Evolutionary conservation across 2,329 filamentous ascomycete species (phyloP).

Genomic region (Xylariaceae sp.): DNA sequence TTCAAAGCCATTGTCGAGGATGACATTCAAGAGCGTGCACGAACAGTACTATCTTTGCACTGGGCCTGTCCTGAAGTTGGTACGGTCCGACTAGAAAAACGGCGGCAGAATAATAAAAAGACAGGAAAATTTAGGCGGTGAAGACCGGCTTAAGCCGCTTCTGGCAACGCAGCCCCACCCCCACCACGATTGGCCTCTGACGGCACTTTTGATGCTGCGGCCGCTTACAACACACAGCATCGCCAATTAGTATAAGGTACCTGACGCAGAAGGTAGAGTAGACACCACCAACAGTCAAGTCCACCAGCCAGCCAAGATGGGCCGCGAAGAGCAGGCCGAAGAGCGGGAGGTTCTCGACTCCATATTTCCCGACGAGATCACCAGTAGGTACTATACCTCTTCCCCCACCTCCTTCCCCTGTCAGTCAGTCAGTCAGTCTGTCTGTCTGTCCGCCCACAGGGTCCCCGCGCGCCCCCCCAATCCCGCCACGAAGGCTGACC

Average conservation of each 20-base stretch:
- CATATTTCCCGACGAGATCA: constrained; percentile 97
- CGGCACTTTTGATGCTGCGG: no score
- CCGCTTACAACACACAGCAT: no score
- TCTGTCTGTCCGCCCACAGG: background rate
- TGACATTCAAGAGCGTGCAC: no score
- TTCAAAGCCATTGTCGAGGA: constrained; percentile 40
- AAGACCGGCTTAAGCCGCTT: constrained; percentile 6
- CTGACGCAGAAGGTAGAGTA: no score
- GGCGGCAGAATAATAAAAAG: constrained; percentile 17
- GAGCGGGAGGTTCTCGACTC: constrained; percentile 97
- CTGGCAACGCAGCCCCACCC: constrained; percentile 9
- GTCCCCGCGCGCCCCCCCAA: background rate
- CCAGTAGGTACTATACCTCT: constrained; percentile 45
- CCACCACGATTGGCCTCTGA: constrained; percentile 2
- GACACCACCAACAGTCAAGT: no score
- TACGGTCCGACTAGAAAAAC: no score
- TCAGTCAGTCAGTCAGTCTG: no score
- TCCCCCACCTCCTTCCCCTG: background rate
- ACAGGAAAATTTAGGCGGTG: constrained; percentile 26
- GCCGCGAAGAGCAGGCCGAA: constrained; percentile 82
- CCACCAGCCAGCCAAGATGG: constrained; percentile 38
- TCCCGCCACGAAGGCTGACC: background rate
- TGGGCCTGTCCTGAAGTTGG: no score
- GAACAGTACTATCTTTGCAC: constrained; percentile 1
- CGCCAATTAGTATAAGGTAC: no score